Conservation (phyloP, 2,329 filamentous ascomycete species). For the Apiospora marii region DNA sequence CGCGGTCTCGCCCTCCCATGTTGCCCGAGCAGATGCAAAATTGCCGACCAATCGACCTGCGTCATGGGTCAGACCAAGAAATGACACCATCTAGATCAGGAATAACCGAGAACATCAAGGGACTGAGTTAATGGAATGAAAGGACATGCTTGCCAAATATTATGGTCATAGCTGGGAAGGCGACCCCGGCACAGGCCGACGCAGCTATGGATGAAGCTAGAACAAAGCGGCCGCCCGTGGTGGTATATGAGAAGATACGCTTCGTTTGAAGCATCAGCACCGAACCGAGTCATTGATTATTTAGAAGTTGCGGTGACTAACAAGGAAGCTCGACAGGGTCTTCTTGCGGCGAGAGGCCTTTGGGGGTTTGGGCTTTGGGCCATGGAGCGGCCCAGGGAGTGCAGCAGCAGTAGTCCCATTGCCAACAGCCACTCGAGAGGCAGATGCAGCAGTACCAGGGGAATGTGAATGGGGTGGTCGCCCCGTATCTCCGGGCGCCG, state of each 20-base stretch:
- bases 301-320: background rate
- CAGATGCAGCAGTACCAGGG: background rate
- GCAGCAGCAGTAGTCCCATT: background rate
- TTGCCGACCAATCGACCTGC: conserved; percentile 54
- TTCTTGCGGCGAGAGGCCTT: background rate
- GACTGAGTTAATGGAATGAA: conserved; percentile 13
- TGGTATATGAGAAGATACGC: conserved; percentile 42
- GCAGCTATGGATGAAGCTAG: conserved; percentile 36
- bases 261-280: conserved; percentile 30
- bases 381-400: background rate
- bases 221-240: conserved; percentile 37
- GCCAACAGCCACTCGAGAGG: background rate
- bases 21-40: conserved; percentile 48
- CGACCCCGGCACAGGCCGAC: conserved; percentile 39
- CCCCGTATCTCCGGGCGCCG: background rate
- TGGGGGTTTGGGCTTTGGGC: background rate
- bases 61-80: conserved; percentile 21
- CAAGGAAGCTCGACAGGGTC: background rate
- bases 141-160: conserved; percentile 53
- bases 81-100: background rate
- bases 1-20: conserved; percentile 31
- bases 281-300: background rate
- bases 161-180: conserved; percentile 59
- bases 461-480: background rate
- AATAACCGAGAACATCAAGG: background rate